These are phyloP conservation scores for Myxozyma vanderwaltii DNA, from an alignment of 805 yeast species.

Conservation along the genomic window DNA sequence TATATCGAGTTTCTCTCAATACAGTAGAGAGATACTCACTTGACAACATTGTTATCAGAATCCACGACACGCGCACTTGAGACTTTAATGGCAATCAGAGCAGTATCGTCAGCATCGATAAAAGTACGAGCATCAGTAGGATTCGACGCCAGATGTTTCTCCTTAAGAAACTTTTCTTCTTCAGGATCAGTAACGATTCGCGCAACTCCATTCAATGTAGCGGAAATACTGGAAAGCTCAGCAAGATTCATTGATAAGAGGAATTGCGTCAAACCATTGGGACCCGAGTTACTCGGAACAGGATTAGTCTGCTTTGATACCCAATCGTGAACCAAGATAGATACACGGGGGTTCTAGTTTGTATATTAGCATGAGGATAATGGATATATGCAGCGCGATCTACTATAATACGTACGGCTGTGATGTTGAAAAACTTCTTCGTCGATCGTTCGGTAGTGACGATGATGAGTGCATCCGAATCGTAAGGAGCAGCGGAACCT, in stretches of 20 bases:
- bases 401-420: constrained; percentile 38
- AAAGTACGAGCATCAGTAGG: constrained; percentile 68
- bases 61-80: constrained; percentile 78
- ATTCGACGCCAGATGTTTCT: constrained; percentile 60
- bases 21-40: constrained; percentile 8
- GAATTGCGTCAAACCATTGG: constrained; percentile 53
- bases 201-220: constrained; percentile 77
- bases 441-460: constrained; percentile 73
- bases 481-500: constrained; percentile 42
- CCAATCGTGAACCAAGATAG: constrained; percentile 91
- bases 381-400: too few species aligned
- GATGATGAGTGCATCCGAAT: constrained; percentile 56
- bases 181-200: constrained; percentile 52
- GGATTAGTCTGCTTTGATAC: constrained; percentile 49
- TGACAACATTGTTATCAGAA: constrained; percentile 57
- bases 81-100: constrained; percentile 66
- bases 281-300: constrained; percentile 9
- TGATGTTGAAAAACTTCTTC: constrained; percentile 70
- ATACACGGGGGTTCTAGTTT: constrained; percentile 67
- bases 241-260: constrained; percentile 76
- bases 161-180: constrained; percentile 62
- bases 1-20: background rate
- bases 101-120: constrained; percentile 63
- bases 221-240: constrained; percentile 77
- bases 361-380: background rate